Conservation (phyloP, 371 early-diverging fungal genomes). For the Mucor ambiguus region DNA sequence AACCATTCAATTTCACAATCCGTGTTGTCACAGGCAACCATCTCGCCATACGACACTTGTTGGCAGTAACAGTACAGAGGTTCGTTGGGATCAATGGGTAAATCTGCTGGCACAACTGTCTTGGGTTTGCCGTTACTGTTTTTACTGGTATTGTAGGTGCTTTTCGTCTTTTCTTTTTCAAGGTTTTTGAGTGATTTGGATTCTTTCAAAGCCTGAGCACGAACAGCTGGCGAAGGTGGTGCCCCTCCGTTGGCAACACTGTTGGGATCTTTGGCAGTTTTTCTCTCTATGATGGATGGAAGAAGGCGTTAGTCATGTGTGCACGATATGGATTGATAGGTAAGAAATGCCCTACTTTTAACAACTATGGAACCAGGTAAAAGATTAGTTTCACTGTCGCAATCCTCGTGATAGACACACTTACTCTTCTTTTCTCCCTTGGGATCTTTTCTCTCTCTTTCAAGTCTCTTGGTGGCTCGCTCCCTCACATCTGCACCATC, state of each 20-base stretch:
- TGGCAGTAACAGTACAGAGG: constrained; percentile 94
- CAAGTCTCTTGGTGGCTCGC: constrained; percentile 26
- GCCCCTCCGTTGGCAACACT: constrained; percentile 17
- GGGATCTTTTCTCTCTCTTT: constrained; percentile 39
- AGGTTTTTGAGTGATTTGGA: constrained; percentile 23
- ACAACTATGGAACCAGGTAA: background rate
- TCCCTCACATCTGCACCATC: constrained; percentile 38
- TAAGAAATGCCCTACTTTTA: constrained; percentile 11
- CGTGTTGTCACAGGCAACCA: constrained; percentile 95
- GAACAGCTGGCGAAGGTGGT: constrained; percentile 28
- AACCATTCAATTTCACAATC: constrained; percentile 97
- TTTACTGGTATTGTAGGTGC: constrained; percentile 24
- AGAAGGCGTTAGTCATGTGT: background rate
- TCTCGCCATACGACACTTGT: constrained; percentile 95
- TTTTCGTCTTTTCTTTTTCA: constrained; percentile 31
- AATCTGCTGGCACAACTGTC: constrained; percentile 56
- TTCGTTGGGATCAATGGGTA: constrained; percentile 94
- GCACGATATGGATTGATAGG: background rate
- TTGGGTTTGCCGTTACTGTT: constrained; percentile 30
- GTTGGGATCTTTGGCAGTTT: constrained; percentile 22
- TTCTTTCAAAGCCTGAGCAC: constrained; percentile 38
- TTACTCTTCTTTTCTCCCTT: constrained; percentile 45
- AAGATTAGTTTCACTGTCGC: background rate
- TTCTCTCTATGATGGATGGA: constrained; percentile 20
- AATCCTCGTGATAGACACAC: constrained; percentile 10